Evolutionary conservation across 2,329 filamentous ascomycete species (phyloP).

Genomic region (Tolypocladium tropicale): DNA sequence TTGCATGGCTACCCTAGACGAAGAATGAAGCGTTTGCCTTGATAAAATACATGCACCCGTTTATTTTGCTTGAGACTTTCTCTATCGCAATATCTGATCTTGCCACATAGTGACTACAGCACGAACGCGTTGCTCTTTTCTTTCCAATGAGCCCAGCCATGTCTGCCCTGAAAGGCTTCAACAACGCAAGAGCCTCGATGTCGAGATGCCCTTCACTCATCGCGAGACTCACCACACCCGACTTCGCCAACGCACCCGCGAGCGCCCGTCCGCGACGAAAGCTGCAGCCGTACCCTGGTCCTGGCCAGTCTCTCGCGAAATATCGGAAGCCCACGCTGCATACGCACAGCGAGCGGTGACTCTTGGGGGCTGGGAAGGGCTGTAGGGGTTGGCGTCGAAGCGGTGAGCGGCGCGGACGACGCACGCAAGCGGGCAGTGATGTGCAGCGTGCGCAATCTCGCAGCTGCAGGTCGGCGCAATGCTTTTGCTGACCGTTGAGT

Average conservation of each 20-base stretch:
- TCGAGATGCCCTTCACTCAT: background rate
- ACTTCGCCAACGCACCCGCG: no score
- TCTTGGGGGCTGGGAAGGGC: no score
- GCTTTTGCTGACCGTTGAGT: background rate
- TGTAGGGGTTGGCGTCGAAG: background rate
- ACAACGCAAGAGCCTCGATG: background rate
- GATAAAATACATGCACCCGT: background rate
- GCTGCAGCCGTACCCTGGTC: fast-evolving
- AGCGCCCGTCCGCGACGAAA: no score
- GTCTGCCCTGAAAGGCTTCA: no score
- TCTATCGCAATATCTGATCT: no score
- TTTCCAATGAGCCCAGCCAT: no score
- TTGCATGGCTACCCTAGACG: background rate
- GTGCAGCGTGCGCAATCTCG: background rate
- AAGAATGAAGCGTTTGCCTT: background rate
- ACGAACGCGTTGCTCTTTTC: no score
- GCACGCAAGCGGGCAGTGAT: background rate
- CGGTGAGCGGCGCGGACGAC: background rate
- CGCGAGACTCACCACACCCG: background rate
- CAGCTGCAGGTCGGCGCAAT: background rate
- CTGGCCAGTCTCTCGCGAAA: background rate
- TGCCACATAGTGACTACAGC: no score
- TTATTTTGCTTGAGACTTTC: no score
- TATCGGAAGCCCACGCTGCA: background rate
- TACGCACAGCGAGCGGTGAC: background rate